These are phyloP conservation scores for Fraxinus velutina DNA, from an alignment of 305 asterid species.

Conservation along the genomic window DNA sequence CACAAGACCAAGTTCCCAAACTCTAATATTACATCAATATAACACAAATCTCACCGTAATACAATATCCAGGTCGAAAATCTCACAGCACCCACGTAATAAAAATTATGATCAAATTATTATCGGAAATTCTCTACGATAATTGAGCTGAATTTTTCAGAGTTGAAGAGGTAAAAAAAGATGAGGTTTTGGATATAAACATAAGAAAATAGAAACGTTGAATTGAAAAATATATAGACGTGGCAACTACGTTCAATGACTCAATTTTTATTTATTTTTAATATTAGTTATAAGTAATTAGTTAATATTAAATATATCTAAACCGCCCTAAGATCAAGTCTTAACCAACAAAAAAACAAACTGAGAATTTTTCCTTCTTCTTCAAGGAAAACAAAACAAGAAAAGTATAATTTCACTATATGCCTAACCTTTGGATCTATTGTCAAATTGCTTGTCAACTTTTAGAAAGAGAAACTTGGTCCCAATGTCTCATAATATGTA, in stretches of 20 bases:
- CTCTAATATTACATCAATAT: not conserved
- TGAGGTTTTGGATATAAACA: not conserved
- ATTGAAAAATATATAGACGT: not conserved
- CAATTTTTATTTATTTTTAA: not conserved
- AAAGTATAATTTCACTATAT: not conserved
- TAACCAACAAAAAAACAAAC: not conserved
- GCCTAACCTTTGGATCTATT: not conserved
- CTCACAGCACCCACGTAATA: slow-evolving; percentile 18
- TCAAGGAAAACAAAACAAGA: not conserved
- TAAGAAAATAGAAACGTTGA: not conserved
- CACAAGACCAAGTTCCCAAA: not conserved
- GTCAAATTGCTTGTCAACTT: not conserved
- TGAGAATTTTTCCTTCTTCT: not conserved
- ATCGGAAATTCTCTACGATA: not conserved
- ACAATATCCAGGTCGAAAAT: not conserved
- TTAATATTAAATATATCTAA: not conserved
- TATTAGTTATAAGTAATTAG: not conserved
- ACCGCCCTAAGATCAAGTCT: not conserved
- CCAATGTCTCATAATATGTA: not conserved
- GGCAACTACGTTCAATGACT: not conserved
- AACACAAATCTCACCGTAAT: slow-evolving; percentile 20
- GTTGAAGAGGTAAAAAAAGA: not conserved
- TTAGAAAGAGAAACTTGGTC: not conserved
- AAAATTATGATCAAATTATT: not conserved
- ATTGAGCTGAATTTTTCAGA: not conserved